phyloP scores from a whole-genome alignment of 2,329 filamentous ascomycete genomes.

The Exophiala lecanii-corni region DNA sequence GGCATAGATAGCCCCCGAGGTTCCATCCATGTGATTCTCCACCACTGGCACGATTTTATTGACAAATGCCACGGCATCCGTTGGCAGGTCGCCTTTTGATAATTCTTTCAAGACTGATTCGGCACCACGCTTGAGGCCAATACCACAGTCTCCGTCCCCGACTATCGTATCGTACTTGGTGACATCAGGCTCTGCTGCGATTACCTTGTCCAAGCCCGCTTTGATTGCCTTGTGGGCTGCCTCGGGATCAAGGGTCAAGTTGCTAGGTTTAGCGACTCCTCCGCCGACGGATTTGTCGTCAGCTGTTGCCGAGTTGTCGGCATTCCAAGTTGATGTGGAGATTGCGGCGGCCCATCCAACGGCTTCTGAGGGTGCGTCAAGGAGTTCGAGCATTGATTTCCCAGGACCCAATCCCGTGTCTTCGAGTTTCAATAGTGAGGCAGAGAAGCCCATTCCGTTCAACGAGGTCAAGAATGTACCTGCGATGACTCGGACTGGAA shows the following conservation, averaged over 20 bases:
- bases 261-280: constrained; percentile 48
- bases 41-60: constrained; percentile 59
- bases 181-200: constrained; percentile 60
- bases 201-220: constrained; percentile 54
- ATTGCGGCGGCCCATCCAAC: constrained; percentile 63
- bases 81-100: constrained; percentile 38
- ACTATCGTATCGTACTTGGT: constrained; percentile 73
- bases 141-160: constrained; percentile 86
- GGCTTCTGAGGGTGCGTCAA: constrained; percentile 64
- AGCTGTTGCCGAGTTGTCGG: constrained; percentile 39
- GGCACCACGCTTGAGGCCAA: constrained; percentile 80
- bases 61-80: constrained; percentile 58
- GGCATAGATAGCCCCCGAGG: constrained; percentile 71
- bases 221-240: constrained; percentile 51
- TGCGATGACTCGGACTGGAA: constrained; percentile 57
- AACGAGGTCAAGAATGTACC: constrained; percentile 69
- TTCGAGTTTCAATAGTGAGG: constrained; percentile 59
- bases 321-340: constrained; percentile 55
- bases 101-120: constrained; percentile 54
- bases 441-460: constrained; percentile 67
- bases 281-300: constrained; percentile 38
- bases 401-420: constrained; percentile 54
- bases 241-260: constrained; percentile 49
- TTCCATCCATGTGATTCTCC: constrained; percentile 69
- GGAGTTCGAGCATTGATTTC: constrained; percentile 57